Evolutionary conservation across 129 eudicot genomes (phyloP), one percentile per base, ranked within the genome.

Genomic region (Tanacetum coccineum): DNA sequence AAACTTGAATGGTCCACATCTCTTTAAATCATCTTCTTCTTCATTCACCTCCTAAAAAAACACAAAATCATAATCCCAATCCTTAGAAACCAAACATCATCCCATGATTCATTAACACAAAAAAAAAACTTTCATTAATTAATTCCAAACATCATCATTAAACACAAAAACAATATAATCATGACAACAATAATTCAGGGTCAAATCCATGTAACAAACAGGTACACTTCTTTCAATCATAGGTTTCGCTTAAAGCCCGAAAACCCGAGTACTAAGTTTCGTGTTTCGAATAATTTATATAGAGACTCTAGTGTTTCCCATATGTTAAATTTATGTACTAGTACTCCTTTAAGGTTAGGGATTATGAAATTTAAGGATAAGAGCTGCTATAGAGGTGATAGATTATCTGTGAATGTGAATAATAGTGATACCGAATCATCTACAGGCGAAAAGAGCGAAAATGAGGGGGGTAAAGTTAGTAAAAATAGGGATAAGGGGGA

Each of bases 401-500:
- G 67, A 78, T 36, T 36, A 36, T 36, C 9, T 36, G 18, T 81
- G 57, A 73, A 73, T 65, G 97, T 87, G 49, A 86, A 86, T 60
- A 79, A 90, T 40, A 75, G 80, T 39, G 97, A 90, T 59, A 79
- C 81, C 0, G 91, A 90, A 48, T 80, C 59, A 12, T 19, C 95
- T 10, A 26, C 78, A 0, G 68, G 77, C 12, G 84, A 82, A 13
- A 81, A 81, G 57, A 62, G 77, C 15, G 61, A 79, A 13, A 70
- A 62, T 13, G 81, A 74, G 59, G 57, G 74, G 0, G 47, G 70
- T 76, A 76, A 76, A 54, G 91, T 82, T 30, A 73, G 76, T 48
- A 78, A 87, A 30, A 80, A 80, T 44, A 68, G 85, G 9, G 75
- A 75, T 0, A 72, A 81, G 74, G 88, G 82, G 68, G 88, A 86